These are phyloP conservation scores for Funneliformis caledonium DNA, from an alignment of 371 early-diverging fungal species.

Conservation along the genomic window DNA sequence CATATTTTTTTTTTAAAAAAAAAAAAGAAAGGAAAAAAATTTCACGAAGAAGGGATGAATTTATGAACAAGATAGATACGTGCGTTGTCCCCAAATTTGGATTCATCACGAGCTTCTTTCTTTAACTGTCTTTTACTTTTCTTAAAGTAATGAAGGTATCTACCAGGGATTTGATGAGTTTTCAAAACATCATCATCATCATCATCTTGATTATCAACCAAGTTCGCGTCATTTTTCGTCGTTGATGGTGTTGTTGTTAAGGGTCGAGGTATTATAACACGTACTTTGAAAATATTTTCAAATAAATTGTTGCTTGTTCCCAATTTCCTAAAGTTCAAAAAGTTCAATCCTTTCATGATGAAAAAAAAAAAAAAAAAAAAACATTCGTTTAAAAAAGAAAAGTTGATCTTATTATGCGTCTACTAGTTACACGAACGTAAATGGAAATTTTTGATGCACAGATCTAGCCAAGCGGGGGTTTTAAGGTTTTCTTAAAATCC, in stretches of 20 bases:
- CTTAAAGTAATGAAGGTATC: slow-evolving; percentile 33
- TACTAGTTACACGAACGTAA: too few species aligned
- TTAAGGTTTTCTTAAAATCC: too few species aligned
- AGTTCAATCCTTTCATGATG: neutral
- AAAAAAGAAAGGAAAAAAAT: neutral
- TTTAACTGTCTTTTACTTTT: slow-evolving; percentile 18
- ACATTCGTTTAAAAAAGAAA: too few species aligned
- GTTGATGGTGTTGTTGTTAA: neutral
- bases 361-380: neutral
- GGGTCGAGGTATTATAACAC: neutral
- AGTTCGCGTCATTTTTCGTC: neutral
- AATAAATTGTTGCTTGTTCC: too few species aligned
- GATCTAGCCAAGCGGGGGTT: too few species aligned
- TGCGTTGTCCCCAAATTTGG: neutral
- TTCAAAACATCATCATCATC: slow-evolving; percentile 27
- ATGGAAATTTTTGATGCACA: too few species aligned
- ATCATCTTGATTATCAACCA: neutral
- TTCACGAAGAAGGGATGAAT: neutral
- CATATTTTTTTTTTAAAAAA: neutral
- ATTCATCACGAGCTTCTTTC: slow-evolving; percentile 16
- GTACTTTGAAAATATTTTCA: neutral
- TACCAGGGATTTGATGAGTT: slow-evolving; percentile 37
- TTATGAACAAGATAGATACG: neutral
- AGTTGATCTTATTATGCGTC: too few species aligned
- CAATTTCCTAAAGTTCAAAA: too few species aligned